These are phyloP conservation scores for Misopates orontium DNA, from an alignment of 257 asterid species.

Conservation along the genomic window DNA sequence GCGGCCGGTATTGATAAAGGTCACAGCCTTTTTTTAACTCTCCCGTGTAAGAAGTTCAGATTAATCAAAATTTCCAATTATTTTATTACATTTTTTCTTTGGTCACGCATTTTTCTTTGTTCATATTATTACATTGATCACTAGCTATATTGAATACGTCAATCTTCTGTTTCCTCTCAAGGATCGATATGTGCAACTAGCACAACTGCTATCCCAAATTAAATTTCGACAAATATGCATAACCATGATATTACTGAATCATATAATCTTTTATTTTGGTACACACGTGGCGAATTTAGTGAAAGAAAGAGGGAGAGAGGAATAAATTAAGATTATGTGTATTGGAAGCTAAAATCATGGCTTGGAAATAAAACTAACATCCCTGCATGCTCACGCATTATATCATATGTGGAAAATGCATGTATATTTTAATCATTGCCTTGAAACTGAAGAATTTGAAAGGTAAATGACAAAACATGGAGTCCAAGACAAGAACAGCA, in stretches of 20 bases:
- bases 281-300: constrained; percentile 35
- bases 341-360: constrained; percentile 49
- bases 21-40: too few relatives aligned
- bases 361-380: constrained; percentile 45
- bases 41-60: too few relatives aligned
- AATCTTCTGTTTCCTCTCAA: too few relatives aligned
- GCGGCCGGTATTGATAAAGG: too few relatives aligned
- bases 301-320: constrained; percentile 3
- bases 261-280: constrained; percentile 31
- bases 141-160: too few relatives aligned
- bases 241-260: constrained; percentile 13
- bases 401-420: constrained; percentile 10
- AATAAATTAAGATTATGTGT: constrained; percentile 32
- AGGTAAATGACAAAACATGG: constrained; percentile 42
- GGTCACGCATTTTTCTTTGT: too few relatives aligned
- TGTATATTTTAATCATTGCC: constrained; percentile 30
- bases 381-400: constrained; percentile 22
- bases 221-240: constrained; percentile 22
- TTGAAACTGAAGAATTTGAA: constrained; percentile 53
- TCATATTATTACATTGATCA: too few relatives aligned
- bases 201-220: too few relatives aligned
- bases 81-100: too few relatives aligned
- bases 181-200: too few relatives aligned
- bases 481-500: constrained; percentile 60
- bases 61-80: too few relatives aligned